These are phyloP conservation scores for Jatropha multifida DNA, from an alignment of 441 rosid species.

Conservation along the genomic window DNA sequence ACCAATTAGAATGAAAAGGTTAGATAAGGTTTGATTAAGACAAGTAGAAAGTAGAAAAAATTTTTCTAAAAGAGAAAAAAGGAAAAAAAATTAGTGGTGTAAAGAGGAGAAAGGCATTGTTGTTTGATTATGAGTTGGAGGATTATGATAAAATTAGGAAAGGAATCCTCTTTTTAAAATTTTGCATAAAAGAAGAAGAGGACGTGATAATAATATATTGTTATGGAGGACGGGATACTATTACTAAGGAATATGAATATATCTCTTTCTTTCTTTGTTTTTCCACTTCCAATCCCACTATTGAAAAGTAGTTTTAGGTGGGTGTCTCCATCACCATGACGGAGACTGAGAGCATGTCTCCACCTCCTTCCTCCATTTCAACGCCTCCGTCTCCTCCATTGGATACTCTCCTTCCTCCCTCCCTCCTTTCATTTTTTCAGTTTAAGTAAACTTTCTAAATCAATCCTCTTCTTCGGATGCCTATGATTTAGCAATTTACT, in stretches of 20 bases:
- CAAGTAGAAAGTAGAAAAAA: background rate
- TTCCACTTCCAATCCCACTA: conserved; percentile 1
- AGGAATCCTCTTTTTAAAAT: background rate
- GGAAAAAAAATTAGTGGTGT: background rate
- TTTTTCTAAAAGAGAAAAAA: background rate
- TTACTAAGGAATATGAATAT: background rate
- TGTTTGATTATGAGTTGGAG: conserved; percentile 11
- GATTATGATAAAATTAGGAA: background rate
- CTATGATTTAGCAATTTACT: background rate
- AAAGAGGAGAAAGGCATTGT: background rate
- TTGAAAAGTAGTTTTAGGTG: background rate
- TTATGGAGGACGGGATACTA: background rate
- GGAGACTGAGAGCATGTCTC: background rate
- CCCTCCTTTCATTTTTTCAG: background rate
- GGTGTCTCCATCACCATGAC: conserved; percentile 4
- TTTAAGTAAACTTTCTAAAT: background rate
- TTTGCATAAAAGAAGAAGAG: background rate
- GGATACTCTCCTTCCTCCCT: background rate
- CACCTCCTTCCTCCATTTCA: conserved; percentile 6
- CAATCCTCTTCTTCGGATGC: background rate
- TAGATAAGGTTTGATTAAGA: background rate
- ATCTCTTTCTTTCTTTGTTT: background rate
- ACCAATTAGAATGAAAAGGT: no score
- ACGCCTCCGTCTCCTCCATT: background rate
- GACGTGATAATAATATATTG: no score